Evolutionary conservation across 305 asterid species (phyloP).

Genomic region (Andrographis paniculata): DNA sequence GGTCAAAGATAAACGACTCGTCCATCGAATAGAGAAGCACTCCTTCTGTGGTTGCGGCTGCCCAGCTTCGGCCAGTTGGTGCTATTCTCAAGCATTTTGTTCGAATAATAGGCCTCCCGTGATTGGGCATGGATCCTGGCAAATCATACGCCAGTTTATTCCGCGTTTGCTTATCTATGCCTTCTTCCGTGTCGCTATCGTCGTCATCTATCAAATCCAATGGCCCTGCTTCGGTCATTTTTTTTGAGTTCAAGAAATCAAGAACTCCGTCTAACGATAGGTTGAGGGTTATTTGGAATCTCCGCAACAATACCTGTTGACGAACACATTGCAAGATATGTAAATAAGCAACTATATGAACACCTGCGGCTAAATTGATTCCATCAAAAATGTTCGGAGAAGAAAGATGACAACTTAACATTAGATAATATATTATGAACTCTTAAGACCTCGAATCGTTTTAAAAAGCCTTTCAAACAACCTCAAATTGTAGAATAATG

Average conservation of each 20-base stretch:
- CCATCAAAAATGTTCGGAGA: too few species aligned
- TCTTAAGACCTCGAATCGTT: too few species aligned
- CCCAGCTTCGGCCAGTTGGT: slow-evolving; percentile 96
- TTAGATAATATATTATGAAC: too few species aligned
- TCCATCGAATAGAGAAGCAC: slow-evolving; percentile 90
- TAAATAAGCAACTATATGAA: too few species aligned
- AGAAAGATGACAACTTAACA: too few species aligned
- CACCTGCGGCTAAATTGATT: too few species aligned
- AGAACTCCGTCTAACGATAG: slow-evolving; percentile 89
- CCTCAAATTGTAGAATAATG: neutral
- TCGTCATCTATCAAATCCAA: slow-evolving; percentile 81
- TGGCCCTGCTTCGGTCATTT: slow-evolving; percentile 96
- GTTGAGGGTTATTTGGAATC: slow-evolving; percentile 80
- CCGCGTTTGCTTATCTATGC: slow-evolving; percentile 68
- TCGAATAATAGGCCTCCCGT: slow-evolving; percentile 73
- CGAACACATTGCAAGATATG: slow-evolving; percentile 7
- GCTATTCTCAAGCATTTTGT: slow-evolving; percentile 88
- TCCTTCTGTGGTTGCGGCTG: slow-evolving; percentile 99
- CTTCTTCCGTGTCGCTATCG: slow-evolving; percentile 84
- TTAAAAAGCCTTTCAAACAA: too few species aligned
- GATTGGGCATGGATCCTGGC: slow-evolving; percentile 91
- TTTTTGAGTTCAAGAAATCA: slow-evolving; percentile 88
- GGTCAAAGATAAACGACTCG: slow-evolving; percentile 87
- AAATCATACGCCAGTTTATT: slow-evolving; percentile 62
- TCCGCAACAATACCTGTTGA: slow-evolving; percentile 70